These are phyloP conservation scores for Candida hispaniensis DNA, from an alignment of 805 yeast species.

Conservation along the genomic window DNA sequence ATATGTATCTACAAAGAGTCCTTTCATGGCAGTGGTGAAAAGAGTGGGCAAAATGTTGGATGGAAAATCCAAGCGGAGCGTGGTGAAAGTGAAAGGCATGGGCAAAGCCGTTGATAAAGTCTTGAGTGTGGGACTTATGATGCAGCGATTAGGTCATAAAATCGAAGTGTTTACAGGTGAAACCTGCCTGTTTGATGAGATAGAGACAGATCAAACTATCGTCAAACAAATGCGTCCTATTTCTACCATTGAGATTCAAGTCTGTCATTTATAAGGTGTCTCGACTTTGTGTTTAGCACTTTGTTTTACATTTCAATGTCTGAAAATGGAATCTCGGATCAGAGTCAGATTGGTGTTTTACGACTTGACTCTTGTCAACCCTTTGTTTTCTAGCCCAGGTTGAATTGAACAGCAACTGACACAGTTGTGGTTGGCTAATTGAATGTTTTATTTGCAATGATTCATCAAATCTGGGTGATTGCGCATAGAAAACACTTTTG, in stretches of 20 bases:
- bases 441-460: too few species aligned
- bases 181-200: constrained; percentile 64
- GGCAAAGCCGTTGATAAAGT: constrained; percentile 61
- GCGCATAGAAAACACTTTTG: too few species aligned
- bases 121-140: constrained; percentile 50
- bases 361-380: too few species aligned
- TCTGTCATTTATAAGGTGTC: too few species aligned
- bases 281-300: too few species aligned
- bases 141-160: constrained; percentile 39
- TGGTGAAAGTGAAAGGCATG: constrained; percentile 58
- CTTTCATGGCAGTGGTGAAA: constrained; percentile 63
- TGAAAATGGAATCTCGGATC: too few species aligned
- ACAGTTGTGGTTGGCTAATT: too few species aligned
- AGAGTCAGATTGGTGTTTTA: too few species aligned
- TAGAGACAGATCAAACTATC: constrained; percentile 26
- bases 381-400: too few species aligned
- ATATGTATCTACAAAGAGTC: constrained; percentile 54
- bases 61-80: constrained; percentile 33
- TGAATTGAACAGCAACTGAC: too few species aligned
- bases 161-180: constrained; percentile 57
- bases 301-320: too few species aligned
- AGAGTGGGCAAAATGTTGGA: constrained; percentile 44
- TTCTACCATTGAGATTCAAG: constrained; percentile 36
- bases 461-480: too few species aligned
- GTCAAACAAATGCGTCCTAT: constrained; percentile 31